These are phyloP conservation scores for Lactarius hatsudake DNA, from an alignment of 768 basidiomycete genomes.

Conservation along the genomic window DNA sequence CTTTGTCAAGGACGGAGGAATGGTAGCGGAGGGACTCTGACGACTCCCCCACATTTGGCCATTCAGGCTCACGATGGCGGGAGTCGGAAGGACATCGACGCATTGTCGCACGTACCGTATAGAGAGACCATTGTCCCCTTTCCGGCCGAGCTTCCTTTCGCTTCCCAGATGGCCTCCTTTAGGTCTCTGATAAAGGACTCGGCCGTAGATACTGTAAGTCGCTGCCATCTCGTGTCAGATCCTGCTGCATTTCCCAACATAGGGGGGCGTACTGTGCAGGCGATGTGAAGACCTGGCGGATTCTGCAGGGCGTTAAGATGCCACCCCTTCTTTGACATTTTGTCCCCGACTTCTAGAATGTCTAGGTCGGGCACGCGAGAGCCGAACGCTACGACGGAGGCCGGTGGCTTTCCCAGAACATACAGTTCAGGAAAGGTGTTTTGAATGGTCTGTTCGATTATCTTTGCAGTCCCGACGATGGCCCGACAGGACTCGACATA, in stretches of 20 bases:
- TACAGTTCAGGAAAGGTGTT: constrained; percentile 78
- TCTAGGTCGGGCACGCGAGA: constrained; percentile 52
- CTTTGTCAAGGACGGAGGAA: neutral
- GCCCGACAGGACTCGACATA: constrained; percentile 81
- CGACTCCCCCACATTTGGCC: neutral
- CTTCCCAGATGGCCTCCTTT: constrained; percentile 69
- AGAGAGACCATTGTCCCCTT: constrained; percentile 88
- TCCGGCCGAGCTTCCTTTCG: constrained; percentile 60
- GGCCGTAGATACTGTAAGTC: constrained; percentile 71
- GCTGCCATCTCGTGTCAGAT: constrained; percentile 42
- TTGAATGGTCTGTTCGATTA: constrained; percentile 64
- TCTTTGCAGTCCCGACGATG: constrained; percentile 74
- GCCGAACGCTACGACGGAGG: constrained; percentile 88
- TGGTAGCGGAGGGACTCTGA: neutral
- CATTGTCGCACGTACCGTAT: constrained; percentile 60
- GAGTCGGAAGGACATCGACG: neutral
- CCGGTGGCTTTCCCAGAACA: constrained; percentile 84
- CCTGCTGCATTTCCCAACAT: neutral
- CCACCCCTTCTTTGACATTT: constrained; percentile 85
- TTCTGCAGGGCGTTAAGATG: constrained; percentile 81
- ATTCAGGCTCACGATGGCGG: neutral
- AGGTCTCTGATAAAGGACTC: constrained; percentile 84
- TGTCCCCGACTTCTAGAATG: constrained; percentile 87
- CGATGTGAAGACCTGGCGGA: constrained; percentile 87
- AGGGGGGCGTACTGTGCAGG: constrained; percentile 70